Percentiles rank a stretch among this genome's conserved stretches.
Evolutionary conservation across 257 asterid genomes (phyloP).

Genomic region (Scutellaria barbata): DNA sequence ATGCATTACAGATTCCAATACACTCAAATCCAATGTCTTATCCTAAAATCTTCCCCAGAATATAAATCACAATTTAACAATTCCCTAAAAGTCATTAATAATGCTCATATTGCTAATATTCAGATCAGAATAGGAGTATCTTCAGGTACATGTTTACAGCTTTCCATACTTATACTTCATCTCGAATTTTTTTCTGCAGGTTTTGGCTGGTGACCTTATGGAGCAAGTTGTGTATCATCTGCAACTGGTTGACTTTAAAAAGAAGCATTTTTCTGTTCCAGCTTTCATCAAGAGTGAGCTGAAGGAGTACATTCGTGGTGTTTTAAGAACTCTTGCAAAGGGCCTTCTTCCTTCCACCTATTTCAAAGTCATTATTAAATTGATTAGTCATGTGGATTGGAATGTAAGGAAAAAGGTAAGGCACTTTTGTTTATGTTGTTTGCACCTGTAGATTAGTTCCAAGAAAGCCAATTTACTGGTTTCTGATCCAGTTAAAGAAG

Average conservation of each 20-base stretch:
- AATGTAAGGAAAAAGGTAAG: conserved; percentile 76
- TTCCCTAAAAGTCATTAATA: background rate
- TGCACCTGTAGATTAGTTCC: conserved; percentile 13
- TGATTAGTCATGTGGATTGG: conserved; percentile 63
- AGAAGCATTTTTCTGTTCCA: conserved; percentile 56
- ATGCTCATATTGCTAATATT: conserved; percentile 1
- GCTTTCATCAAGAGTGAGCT: conserved; percentile 63
- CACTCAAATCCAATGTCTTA: too few relatives aligned
- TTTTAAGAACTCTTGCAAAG: conserved; percentile 57
- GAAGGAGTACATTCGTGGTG: conserved; percentile 57
- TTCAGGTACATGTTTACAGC: background rate
- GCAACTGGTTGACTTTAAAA: conserved; percentile 56
- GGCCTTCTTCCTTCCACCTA: conserved; percentile 68
- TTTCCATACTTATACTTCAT: conserved; percentile 17
- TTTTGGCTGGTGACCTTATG: conserved; percentile 69
- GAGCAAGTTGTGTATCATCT: conserved; percentile 72
- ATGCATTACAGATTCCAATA: too few relatives aligned
- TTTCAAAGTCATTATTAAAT: conserved; percentile 62
- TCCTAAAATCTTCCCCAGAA: too few relatives aligned
- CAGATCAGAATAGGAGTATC: conserved; percentile 9
- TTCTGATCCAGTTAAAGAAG: background rate
- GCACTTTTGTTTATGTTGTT: background rate
- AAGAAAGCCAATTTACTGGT: conserved; percentile 11
- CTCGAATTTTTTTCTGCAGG: conserved; percentile 54
- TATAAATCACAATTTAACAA: too few relatives aligned